These are phyloP conservation scores for Closterium sp. DNA, from an alignment of 139 green algal genomes.

Conservation along the genomic window DNA sequence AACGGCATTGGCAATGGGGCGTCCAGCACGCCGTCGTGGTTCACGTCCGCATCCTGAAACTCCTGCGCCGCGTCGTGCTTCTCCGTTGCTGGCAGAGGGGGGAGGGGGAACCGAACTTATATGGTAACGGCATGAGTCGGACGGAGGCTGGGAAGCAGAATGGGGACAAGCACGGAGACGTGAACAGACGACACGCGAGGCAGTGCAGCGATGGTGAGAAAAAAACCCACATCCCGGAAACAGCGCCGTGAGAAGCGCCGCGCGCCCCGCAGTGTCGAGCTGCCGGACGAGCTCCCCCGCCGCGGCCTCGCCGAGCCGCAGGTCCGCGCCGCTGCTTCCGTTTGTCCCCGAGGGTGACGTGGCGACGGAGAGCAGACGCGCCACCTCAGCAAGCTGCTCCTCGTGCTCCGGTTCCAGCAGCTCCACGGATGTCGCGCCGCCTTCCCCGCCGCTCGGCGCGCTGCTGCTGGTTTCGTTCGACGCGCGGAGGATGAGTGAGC, in stretches of 20 bases:
- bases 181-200: background rate
- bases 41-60: constrained; percentile 3
- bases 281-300: background rate
- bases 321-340: background rate
- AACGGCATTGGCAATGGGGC: too few relatives aligned
- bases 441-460: background rate
- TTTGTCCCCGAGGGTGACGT: background rate
- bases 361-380: background rate
- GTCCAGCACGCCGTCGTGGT: constrained; percentile 4
- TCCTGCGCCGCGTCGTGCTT: background rate
- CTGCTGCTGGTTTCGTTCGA: background rate
- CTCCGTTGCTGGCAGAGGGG: background rate
- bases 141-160: background rate
- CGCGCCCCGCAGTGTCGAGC: background rate
- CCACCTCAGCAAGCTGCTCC: background rate
- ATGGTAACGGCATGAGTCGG: background rate
- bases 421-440: background rate
- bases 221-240: background rate
- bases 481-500: background rate
- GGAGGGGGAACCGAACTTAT: too few relatives aligned
- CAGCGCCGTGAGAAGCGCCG: background rate
- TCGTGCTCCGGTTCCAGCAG: background rate
- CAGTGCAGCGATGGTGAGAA: background rate
- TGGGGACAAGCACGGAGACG: background rate
- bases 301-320: background rate